Percentiles rank a stretch among this genome's conserved stretches.
Conservation (phyloP, 345 rosid species). For the Adansonia digitata region DNA sequence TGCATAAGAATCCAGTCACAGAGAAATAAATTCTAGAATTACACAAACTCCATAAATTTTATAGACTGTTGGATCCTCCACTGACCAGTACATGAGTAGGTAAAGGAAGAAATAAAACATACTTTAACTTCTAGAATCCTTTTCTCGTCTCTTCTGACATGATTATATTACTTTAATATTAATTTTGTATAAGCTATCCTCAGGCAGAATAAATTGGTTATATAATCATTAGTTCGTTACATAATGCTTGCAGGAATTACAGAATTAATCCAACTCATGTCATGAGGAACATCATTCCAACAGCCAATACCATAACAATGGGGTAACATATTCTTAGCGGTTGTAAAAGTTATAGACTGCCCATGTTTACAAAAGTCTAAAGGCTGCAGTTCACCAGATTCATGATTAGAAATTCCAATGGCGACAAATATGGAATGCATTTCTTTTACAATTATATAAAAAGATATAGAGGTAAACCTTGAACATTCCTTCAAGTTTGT, state of each 20-base stretch:
- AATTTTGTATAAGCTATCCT: not conserved
- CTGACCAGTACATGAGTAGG: not conserved
- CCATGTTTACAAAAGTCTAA: not conserved
- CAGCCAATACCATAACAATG: not conserved
- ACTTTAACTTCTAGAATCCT: not conserved
- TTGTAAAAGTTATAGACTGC: not conserved
- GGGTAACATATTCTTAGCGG: constrained; percentile 5
- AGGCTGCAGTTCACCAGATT: not conserved
- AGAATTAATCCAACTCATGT: not conserved
- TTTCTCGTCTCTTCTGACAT: not conserved
- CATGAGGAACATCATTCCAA: not conserved
- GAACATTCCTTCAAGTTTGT: constrained; percentile 99
- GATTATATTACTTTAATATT: not conserved
- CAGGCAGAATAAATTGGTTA: not conserved
- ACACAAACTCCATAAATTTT: not conserved
- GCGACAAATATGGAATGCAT: not conserved
- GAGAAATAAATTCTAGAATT: not conserved
- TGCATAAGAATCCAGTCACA: not conserved
- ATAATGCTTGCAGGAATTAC: not conserved
- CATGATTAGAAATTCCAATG: not conserved
- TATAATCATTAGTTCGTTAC: not conserved
- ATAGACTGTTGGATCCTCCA: not conserved
- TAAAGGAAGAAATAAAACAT: not conserved
- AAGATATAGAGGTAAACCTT: constrained; percentile 49
- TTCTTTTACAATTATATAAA: not conserved